Evolutionary conservation across 1,284 basidiomycete genomes (phyloP), one percentile per base, ranked within the genome.

Genomic region (Sporisorium iseilematis-ciliati): DNA sequence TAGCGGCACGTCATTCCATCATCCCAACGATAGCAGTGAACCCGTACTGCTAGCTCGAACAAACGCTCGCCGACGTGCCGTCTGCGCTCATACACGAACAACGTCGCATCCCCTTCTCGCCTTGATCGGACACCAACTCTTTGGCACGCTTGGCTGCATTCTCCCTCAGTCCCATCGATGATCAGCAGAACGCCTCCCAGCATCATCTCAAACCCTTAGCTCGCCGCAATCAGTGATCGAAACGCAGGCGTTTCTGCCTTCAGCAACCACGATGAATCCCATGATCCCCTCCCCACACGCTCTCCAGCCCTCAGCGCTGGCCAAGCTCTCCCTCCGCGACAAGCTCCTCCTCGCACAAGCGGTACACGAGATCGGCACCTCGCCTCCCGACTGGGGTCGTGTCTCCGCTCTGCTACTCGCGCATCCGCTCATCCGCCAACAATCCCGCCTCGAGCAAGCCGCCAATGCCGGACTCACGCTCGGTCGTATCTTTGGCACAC

Each of bases 271-370:
- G 23, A 65, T 76, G 67, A 70, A 65, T n/a, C 74, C 74, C 0
- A 62, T 68, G 43, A 76, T 76, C 21, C 74, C 74, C 0, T 72
- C 69, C 0, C 72, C 75, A 31, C 45, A 66, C 45, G 65, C 72
- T 1, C 49, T 74, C 7, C 71, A 74, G 50, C 72, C 75, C 1
- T 75, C 71, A 10, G 75, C 75, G 2, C 60, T 77, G 1, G 51
- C 72, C 43, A 77, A 63, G 55, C 66, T 78, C 42, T 65, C 70
- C 14, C 54, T 79, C 23, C 61, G 66, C 29, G 82, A 84, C 63
- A 82, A 84, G 67, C 74, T 84, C 18, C 75, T 84, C 11, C 76
- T 84, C 12, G 81, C 81, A 1, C 82, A 84, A 53, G 75, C 78
- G 18, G 81, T 83, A 3, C 75, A 83, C 51, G 80, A 84, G 48